phyloP scores from a whole-genome alignment of 495 filamentous ascomycete species.

The Tetracladium setigerum region DNA sequence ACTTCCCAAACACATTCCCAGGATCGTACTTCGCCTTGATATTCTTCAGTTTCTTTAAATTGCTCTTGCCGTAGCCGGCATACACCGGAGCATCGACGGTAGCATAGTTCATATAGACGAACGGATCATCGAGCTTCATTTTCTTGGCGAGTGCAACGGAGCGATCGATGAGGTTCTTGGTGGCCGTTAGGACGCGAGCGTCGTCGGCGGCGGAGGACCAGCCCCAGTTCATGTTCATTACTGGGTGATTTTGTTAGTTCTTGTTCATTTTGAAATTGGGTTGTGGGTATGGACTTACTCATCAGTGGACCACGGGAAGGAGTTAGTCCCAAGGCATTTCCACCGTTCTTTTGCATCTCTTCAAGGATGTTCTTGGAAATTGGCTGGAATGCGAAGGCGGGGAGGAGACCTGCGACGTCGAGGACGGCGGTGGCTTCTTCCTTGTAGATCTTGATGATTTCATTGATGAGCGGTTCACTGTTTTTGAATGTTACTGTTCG shows the following conservation, averaged over 20 bases:
- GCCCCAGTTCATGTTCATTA: conserved; percentile 27
- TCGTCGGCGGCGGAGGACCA: conserved; percentile 30
- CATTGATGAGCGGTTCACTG: conserved; percentile 26
- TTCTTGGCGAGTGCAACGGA: conserved; percentile 18
- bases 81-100: conserved; percentile 32
- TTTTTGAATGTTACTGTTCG: conserved; percentile 26
- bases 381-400: conserved; percentile 35
- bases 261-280: not conserved
- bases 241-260: not conserved
- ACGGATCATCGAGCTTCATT: conserved; percentile 6
- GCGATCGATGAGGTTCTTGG: conserved; percentile 23
- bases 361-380: conserved; percentile 32
- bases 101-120: conserved; percentile 34
- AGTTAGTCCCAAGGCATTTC: conserved; percentile 41
- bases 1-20: conserved; percentile 7
- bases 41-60: conserved; percentile 22
- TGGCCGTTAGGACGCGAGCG: conserved; percentile 22
- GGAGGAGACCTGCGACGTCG: conserved; percentile 27
- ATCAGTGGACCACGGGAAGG: conserved; percentile 32
- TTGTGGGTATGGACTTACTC: not conserved
- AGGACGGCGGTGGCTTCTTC: conserved; percentile 26
- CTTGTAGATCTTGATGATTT: conserved; percentile 31
- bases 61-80: conserved; percentile 32
- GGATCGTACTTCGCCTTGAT: conserved; percentile 38
- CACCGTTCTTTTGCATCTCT: conserved; percentile 37